A percentile compares a stretch with the other conserved stretches of the same genome.
phyloP scores from a whole-genome alignment of 306 rosid species.

The Trifolium dubium region DNA sequence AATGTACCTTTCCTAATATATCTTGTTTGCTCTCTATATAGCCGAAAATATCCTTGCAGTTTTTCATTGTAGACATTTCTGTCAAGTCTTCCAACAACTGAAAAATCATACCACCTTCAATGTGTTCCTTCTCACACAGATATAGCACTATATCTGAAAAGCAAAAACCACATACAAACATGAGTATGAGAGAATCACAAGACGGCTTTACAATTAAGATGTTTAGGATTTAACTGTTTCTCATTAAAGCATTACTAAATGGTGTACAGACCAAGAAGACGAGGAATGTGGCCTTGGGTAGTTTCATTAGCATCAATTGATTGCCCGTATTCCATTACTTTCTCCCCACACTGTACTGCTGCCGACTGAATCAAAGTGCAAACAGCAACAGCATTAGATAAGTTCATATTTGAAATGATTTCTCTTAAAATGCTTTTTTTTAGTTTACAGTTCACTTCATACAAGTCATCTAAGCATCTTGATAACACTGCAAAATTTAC shows the following conservation, averaged over 20 bases:
- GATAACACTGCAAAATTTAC: conserved; percentile 6
- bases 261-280: conserved; percentile 83
- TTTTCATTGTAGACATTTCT: conserved; percentile 98
- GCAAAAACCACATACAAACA: conserved; percentile 31
- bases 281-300: conserved; percentile 81
- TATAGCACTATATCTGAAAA: conserved; percentile 82
- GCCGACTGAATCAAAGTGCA: conserved; percentile 65
- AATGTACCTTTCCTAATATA: conserved; percentile 84
- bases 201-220: conserved; percentile 12
- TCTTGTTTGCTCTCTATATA: conserved; percentile 97
- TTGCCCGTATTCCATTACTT: conserved; percentile 83
- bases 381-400: conserved; percentile 12
- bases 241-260: conserved; percentile 31
- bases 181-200: conserved; percentile 14
- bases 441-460: conserved; percentile 26
- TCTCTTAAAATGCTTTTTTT: background rate
- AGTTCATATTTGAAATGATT: conserved; percentile 11
- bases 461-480: conserved; percentile 2
- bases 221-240: conserved; percentile 11
- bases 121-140: conserved; percentile 95
- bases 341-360: conserved; percentile 78
- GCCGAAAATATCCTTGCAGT: conserved; percentile 96
- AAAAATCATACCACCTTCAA: conserved; percentile 98
- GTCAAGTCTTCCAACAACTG: conserved; percentile 96
- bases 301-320: conserved; percentile 70